Evolutionary conservation across 2,329 filamentous ascomycete genomes (phyloP).

Genomic region (Aspergillus persii): DNA sequence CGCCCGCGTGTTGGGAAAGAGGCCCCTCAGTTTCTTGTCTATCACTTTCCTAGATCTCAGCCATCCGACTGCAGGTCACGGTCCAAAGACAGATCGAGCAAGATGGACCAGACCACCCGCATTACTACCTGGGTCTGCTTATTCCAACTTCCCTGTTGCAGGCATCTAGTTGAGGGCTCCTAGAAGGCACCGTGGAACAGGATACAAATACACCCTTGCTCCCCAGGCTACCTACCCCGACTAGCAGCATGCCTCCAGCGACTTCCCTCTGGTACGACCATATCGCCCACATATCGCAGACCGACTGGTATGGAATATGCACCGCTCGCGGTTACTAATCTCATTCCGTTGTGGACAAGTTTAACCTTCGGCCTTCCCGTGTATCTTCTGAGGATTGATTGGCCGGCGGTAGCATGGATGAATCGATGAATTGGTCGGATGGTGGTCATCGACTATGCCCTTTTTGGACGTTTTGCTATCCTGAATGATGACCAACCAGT

Average conservation of each 20-base stretch:
- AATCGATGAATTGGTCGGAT: slow-evolving; percentile 2
- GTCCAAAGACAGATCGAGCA: slow-evolving; percentile 1
- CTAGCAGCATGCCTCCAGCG: slow-evolving; percentile 6
- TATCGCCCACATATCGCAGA: slow-evolving; percentile 6
- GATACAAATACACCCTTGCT: slow-evolving; percentile 5
- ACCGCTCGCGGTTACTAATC: background rate
- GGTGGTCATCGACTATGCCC: background rate
- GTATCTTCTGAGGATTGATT: background rate
- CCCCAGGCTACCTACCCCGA: background rate
- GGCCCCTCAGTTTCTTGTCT: slow-evolving; percentile 6
- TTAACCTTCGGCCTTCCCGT: background rate
- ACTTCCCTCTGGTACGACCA: slow-evolving; percentile 1
- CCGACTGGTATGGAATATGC: slow-evolving; percentile 4
- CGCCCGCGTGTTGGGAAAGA: background rate
- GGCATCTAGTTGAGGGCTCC: slow-evolving; percentile 4
- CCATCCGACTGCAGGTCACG: background rate
- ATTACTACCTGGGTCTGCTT: background rate
- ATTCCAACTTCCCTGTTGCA: slow-evolving; percentile 3
- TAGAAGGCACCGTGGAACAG: background rate
- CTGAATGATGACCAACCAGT: background rate
- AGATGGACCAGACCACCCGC: background rate
- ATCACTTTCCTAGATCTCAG: slow-evolving; percentile 5
- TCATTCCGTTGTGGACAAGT: background rate
- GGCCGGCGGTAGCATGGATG: background rate
- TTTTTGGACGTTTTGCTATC: background rate